Evolutionary conservation across 2,329 filamentous ascomycete species (phyloP).

Genomic region (Fusarium solani-melongenae): DNA sequence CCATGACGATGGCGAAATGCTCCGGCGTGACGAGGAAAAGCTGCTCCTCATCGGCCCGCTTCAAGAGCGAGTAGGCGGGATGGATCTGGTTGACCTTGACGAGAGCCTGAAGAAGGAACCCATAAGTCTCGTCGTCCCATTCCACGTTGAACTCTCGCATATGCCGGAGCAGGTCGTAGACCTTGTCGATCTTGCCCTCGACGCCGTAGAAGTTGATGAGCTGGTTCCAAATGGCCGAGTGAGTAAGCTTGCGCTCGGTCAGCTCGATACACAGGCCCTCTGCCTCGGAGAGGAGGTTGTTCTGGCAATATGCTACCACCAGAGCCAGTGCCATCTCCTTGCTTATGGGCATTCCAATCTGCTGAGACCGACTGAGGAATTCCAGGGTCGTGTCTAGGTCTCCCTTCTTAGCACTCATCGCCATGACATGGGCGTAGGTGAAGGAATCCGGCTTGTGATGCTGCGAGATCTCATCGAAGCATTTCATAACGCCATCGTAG

Average conservation of each 20-base stretch:
- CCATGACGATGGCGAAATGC: constrained; percentile 66
- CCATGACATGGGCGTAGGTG: constrained; percentile 80
- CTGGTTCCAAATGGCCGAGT: constrained; percentile 80
- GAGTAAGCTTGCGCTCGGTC: constrained; percentile 61
- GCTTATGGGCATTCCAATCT: constrained; percentile 61
- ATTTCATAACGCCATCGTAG: constrained; percentile 71
- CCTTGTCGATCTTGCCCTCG: constrained; percentile 62
- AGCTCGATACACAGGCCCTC: constrained; percentile 59
- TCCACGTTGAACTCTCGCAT: constrained; percentile 61
- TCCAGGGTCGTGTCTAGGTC: constrained; percentile 77
- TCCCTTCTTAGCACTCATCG: constrained; percentile 75
- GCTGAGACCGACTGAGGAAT: constrained; percentile 71
- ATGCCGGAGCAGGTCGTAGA: constrained; percentile 59
- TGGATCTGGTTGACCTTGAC: constrained; percentile 61
- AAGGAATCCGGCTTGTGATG: constrained; percentile 66
- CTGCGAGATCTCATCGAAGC: constrained; percentile 70
- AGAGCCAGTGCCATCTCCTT: constrained; percentile 71
- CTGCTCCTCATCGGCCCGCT: constrained; percentile 54
- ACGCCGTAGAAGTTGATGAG: constrained; percentile 77
- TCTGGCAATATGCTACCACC: constrained; percentile 72
- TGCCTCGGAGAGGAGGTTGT: constrained; percentile 50
- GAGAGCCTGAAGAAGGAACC: constrained; percentile 61
- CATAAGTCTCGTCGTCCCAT: constrained; percentile 63
- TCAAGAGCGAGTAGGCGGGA: constrained; percentile 61
- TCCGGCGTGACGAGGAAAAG: constrained; percentile 58